Evolutionary conservation across 192 early-diverging fungal species (phyloP), one percentile per base, ranked within the genome.

Genomic region (Gaertneriomyces semiglobifer): DNA sequence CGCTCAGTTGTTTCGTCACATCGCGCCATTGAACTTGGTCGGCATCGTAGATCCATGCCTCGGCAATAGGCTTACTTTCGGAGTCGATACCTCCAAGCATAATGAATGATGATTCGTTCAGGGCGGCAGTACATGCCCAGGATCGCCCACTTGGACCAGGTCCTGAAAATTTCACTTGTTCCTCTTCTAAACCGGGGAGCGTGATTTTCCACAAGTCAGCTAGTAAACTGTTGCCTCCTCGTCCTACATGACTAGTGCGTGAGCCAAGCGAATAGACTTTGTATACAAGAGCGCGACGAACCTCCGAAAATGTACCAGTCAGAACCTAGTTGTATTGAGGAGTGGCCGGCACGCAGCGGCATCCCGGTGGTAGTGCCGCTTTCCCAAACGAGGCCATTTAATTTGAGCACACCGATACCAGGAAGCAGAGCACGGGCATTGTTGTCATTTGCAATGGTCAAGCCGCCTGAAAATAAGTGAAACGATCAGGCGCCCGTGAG

Each of bases 301-400:
- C 68, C 69, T 53, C 69, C 69, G 50, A 64, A 64, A 39, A 71
- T 57, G 41, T 71, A 71, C 40, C 57, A 18, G 5, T 42, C 40
- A 19, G 50, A 19, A 2, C 62, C 62, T 6, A 71, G 44, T 9
- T 51, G 20, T 10, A 64, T 48, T 16, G 62, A 64, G 11, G 69
- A 18, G 44, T 64, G 62, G 9, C 55, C 54, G 10, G 14, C 9
- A 9, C 69, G 52, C 7, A 20, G 7, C 9, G 62, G 12, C 4
- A 71, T 47, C 47, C 41, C 39, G 14, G 56, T 59, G 20, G 16
- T 16, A 0, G 44, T 16, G 38, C 43, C 40, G 9, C 33, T 39
- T 16, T 48, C 69, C 69, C 69, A 71, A 11, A 40, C 33, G 38
- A 16, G 39, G 12, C 8, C 44, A 44, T 45, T 12, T 12, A 62